Evolutionary conservation across 225 moss, liverwort and hornwort genomes (phyloP).

Genomic region (Bryum argenteum): DNA sequence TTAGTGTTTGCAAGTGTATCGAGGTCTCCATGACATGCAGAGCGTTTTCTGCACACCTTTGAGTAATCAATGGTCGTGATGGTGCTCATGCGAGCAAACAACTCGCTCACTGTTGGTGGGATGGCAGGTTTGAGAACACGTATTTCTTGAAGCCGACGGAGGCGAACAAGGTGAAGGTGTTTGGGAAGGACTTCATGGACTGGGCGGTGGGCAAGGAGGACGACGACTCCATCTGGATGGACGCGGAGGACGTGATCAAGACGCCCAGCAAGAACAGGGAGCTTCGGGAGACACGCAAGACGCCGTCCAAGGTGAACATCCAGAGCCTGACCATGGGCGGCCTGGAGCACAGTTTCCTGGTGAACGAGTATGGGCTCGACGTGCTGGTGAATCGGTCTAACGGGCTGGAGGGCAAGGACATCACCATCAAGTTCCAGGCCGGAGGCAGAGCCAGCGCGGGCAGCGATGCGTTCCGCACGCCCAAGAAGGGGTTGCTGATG

Average conservation of each 20-base stretch:
- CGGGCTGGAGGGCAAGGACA: conserved; percentile 71
- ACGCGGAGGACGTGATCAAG: conserved; percentile 76
- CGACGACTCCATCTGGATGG: conserved; percentile 88
- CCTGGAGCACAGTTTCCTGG: conserved; percentile 81
- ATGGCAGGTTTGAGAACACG: conserved; percentile 80
- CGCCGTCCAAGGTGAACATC: conserved; percentile 68
- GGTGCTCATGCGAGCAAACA: background rate
- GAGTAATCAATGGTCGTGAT: background rate
- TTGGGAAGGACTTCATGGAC: conserved; percentile 93
- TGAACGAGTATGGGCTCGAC: conserved; percentile 80
- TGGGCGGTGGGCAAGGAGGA: conserved; percentile 91
- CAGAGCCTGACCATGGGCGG: conserved; percentile 93
- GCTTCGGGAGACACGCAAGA: conserved; percentile 76
- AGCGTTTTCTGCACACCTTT: background rate
- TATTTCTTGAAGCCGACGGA: conserved; percentile 78
- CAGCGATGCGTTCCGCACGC: conserved; percentile 56
- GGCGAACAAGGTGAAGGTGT: conserved; percentile 88
- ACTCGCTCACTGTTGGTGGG: background rate
- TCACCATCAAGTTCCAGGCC: conserved; percentile 61
- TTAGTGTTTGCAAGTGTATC: background rate
- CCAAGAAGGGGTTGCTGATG: conserved; percentile 94
- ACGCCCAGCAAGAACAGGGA: conserved; percentile 56
- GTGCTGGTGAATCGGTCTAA: conserved; percentile 68
- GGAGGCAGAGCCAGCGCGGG: conserved; percentile 39
- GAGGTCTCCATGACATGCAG: background rate